Evolutionary conservation across 2,329 filamentous ascomycete genomes (phyloP).

Genomic region (Verticillium alfalfae): DNA sequence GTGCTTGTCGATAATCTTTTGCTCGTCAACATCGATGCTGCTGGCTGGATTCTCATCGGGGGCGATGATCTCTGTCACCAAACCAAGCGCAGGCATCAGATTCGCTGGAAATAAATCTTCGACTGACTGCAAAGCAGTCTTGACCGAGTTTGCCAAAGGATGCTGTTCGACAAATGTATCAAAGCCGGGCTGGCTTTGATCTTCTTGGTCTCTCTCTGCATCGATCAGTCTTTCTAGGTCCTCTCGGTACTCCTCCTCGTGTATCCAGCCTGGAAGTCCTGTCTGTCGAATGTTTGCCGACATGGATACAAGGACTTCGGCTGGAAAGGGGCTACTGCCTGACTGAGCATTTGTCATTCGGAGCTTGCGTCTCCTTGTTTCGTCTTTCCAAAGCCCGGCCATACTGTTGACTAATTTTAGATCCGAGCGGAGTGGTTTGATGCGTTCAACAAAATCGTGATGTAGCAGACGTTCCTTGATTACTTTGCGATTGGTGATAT

Average conservation of each 20-base stretch:
- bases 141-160: slow-evolving; percentile 54
- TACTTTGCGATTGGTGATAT: slow-evolving; percentile 78
- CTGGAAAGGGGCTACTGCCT: slow-evolving; percentile 70
- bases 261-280: slow-evolving; percentile 79
- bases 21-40: slow-evolving; percentile 61
- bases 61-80: slow-evolving; percentile 21
- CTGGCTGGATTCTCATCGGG: slow-evolving; percentile 25
- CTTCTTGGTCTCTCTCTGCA: slow-evolving; percentile 52
- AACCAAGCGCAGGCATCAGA: slow-evolving; percentile 42
- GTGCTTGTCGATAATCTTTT: slow-evolving; percentile 41
- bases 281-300: slow-evolving; percentile 73
- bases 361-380: slow-evolving; percentile 71
- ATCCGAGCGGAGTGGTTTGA: slow-evolving; percentile 56
- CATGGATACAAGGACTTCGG: slow-evolving; percentile 81
- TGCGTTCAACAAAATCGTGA: slow-evolving; percentile 76
- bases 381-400: slow-evolving; percentile 88
- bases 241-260: slow-evolving; percentile 76
- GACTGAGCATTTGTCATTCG: slow-evolving; percentile 60
- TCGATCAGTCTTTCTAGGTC: slow-evolving; percentile 58
- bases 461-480: slow-evolving; percentile 75
- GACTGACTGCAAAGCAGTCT: slow-evolving; percentile 75
- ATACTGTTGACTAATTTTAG: slow-evolving; percentile 89
- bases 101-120: slow-evolving; percentile 78
- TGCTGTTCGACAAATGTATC: slow-evolving; percentile 56
- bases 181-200: slow-evolving; percentile 46